A percentile compares a stretch with the other conserved stretches of the same genome.
These are phyloP conservation scores for Peterozyma toletana DNA, from an alignment of 805 yeast species.

Conservation along the genomic window DNA sequence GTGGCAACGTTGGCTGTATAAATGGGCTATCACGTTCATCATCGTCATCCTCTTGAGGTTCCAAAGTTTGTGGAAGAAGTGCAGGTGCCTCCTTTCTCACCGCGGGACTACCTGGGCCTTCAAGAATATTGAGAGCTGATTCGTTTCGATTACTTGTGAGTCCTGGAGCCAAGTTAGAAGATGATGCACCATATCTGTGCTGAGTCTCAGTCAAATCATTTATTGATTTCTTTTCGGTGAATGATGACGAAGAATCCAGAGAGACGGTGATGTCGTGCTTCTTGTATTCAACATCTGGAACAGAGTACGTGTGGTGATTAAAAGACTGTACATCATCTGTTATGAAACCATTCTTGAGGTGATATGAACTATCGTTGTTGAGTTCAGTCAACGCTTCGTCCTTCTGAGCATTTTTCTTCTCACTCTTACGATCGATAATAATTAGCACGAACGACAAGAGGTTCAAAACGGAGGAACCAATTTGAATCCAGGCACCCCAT, in stretches of 20 bases:
- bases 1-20: slow-evolving; percentile 8
- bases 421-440: slow-evolving; percentile 26
- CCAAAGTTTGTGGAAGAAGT: slow-evolving; percentile 3
- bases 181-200: slow-evolving; percentile 6
- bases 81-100: slow-evolving; percentile 5
- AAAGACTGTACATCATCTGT: not conserved
- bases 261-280: not conserved
- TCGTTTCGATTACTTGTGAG: not conserved
- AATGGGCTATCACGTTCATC: too few relatives aligned
- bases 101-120: slow-evolving; percentile 4
- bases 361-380: slow-evolving; percentile 2
- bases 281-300: slow-evolving; percentile 3
- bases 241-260: slow-evolving; percentile 7
- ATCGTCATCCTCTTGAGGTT: slow-evolving; percentile 4
- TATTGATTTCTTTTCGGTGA: slow-evolving; percentile 10
- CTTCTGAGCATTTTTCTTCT: not conserved
- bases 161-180: not conserved
- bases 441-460: slow-evolving; percentile 45
- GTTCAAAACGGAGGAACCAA: slow-evolving; percentile 57
- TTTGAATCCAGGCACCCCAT: slow-evolving; percentile 70
- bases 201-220: slow-evolving; percentile 9
- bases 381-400: slow-evolving; percentile 10
- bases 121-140: not conserved
- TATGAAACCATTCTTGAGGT: not conserved
- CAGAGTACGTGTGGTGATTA: not conserved